These are phyloP conservation scores for Collybia nuda DNA, from an alignment of 768 basidiomycete genomes.

Conservation along the genomic window DNA sequence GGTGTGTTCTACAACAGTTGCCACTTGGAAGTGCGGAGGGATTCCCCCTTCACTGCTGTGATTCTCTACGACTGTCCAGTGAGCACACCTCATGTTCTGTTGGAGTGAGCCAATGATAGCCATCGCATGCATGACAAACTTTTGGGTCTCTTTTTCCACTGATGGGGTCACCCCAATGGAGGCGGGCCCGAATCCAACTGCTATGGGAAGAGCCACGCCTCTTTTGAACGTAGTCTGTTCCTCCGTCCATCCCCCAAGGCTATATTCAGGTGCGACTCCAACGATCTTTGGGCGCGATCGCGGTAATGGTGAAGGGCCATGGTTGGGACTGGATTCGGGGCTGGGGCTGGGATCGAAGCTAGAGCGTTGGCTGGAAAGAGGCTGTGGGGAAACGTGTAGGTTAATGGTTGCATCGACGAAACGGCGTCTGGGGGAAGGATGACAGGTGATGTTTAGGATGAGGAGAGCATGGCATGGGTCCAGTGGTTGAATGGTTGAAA, in stretches of 20 bases:
- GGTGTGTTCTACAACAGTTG: constrained; percentile 9
- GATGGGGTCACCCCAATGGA: constrained; percentile 10
- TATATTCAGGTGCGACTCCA: constrained; percentile 7
- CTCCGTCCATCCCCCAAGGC: constrained; percentile 11
- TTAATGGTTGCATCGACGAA: constrained; percentile 1
- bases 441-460: constrained; percentile 1
- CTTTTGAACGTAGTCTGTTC: constrained; percentile 8
- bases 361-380: not conserved
- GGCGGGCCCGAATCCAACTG: constrained; percentile 5
- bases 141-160: constrained; percentile 3
- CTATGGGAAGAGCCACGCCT: constrained; percentile 4
- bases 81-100: not conserved
- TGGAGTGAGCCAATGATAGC: constrained; percentile 7
- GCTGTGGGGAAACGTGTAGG: not conserved
- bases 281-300: constrained; percentile 2
- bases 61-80: constrained; percentile 14
- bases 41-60: constrained; percentile 9
- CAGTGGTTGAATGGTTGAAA: constrained; percentile 4
- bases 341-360: too few relatives aligned
- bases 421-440: not conserved
- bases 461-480: not conserved
- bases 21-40: constrained; percentile 12
- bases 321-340: too few relatives aligned
- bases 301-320: not conserved
- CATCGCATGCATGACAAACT: constrained; percentile 10